Base-by-base conservation (phyloP, 2,329 filamentous ascomycete species). In the Leptoxyphium fumago region DNA sequence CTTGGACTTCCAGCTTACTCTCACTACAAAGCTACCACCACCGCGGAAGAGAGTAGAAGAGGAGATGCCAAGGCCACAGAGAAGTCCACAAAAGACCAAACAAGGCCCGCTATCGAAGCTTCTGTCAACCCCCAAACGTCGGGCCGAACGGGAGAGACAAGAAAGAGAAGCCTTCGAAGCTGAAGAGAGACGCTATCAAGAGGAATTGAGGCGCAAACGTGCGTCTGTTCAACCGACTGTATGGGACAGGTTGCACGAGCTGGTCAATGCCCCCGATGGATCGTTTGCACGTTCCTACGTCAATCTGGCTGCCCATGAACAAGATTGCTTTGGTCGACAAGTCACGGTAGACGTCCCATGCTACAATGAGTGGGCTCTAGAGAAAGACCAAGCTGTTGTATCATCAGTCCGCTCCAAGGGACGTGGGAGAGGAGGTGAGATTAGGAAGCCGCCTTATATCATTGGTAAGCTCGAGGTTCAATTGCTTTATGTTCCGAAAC, bases 291-390 rank as follows among this genome's bases (percentile, higher is more conserved):
- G 91, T 44, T 82, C 91, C 2, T 98, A 98, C 54, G 82, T 98
- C 14, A 89, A 86, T 55, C 74, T 98, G 42, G 91, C 89, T 62
- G 88, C 94, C 60, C 87, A 95, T 58, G 91, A 98, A 64, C 71
- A 77, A 43, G 75, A 81, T 49, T 91, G 88, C 58, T 98, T 84
- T 56, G 91, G 91, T 30, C 80, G 91, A 14, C 87, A 86, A 8
- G 82, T 89, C 56, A 80, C 80, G 48, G 85, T 88, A 13, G 88
- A 96, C 54, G 79, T 96, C 45, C 84, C 86, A 14, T 93, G 87
- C 65, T 98, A 96, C 74, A 98, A 98, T 58, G 91, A 98, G 67
- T 98, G 91, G 91, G 91, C 91, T 0, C 80, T 84, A 2, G 91
- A 98, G 60, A 84, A 91, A 53, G 78, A 66, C 45, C 48, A 77